A percentile compares a stretch with the other conserved stretches of the same genome.
Evolutionary conservation across 371 early-diverging fungal species (phyloP).

Genomic region (Syncephalastrum racemosum): DNA sequence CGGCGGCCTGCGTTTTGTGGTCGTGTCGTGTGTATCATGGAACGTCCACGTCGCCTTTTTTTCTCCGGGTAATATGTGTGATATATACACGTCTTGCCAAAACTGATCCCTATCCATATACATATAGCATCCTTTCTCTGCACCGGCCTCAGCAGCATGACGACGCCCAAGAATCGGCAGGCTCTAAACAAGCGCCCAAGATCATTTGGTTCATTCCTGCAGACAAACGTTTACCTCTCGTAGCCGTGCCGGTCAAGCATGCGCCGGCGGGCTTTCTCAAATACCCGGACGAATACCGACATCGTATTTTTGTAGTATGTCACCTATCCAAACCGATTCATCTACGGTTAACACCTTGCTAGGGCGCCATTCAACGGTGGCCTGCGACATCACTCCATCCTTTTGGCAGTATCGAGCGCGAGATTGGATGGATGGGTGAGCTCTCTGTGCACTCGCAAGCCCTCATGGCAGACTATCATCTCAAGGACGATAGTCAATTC

Average conservation of each 20-base stretch:
- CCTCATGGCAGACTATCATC: constrained; percentile 38
- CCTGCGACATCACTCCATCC: constrained; percentile 42
- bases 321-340: not conserved
- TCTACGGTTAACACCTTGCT: constrained; percentile 1
- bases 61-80: constrained; percentile 34
- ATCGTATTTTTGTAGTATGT: constrained; percentile 37
- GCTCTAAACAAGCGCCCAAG: constrained; percentile 28
- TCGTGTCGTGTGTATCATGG: constrained; percentile 32
- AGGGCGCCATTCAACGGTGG: constrained; percentile 42
- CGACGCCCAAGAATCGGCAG: constrained; percentile 13
- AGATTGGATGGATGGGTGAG: constrained; percentile 44
- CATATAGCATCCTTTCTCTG: constrained; percentile 13
- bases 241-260: constrained; percentile 50
- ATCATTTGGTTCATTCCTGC: constrained; percentile 67
- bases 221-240: constrained; percentile 63
- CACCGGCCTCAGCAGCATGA: not conserved
- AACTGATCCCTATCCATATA: not conserved
- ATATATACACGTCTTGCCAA: not conserved
- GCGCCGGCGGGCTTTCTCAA: constrained; percentile 34
- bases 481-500: constrained; percentile 28
- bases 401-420: constrained; percentile 39
- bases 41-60: constrained; percentile 28
- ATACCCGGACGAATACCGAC: constrained; percentile 37
- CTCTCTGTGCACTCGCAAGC: constrained; percentile 32
- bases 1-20: constrained; percentile 29